Base-by-base conservation (phyloP, 179 eudicot genomes). In the Pouteria campechiana region DNA sequence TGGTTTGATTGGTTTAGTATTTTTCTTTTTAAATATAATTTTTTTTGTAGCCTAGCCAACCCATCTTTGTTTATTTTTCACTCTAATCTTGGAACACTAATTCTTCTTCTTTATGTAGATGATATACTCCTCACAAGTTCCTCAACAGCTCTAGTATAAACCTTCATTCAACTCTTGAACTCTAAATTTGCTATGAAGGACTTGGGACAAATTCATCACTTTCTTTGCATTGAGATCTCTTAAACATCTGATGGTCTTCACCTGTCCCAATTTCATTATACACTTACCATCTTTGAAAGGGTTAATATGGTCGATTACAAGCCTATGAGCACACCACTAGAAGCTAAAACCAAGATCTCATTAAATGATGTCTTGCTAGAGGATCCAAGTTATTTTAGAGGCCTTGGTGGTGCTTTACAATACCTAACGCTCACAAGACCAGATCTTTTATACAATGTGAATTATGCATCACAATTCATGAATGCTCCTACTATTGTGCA, bases 121-220 rank as follows among this genome's bases (percentile, higher is more conserved):
- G n/a, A n/a, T n/a, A n/a, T n/a, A n/a, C n/a, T n/a, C n/a, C n/a
- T n/a, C n/a, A n/a, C n/a, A n/a, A n/a, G n/a, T n/a, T n/a, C n/a
- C n/a, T n/a, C n/a, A n/a, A n/a, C n/a, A n/a, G n/a, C n/a, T n/a
- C n/a, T n/a, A n/a, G n/a, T 36, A 0, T 1, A 20, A 16, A 16
- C 40, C 10, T 36, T 36, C 10, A 36, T 36, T 36, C 40, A 36
- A 36, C 40, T 36, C 22, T n/a, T n/a, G n/a, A n/a, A n/a, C n/a
- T n/a, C n/a, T n/a, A n/a, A n/a, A n/a, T n/a, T n/a, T n/a, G n/a
- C n/a, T n/a, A n/a, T n/a, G n/a, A n/a, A n/a, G n/a, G n/a, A n/a
- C n/a, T n/a, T n/a, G n/a, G n/a, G n/a, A n/a, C n/a, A n/a, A n/a
- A n/a, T n/a, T n/a, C n/a, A n/a, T n/a, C n/a, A n/a, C n/a, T n/a